Evolutionary conservation across 164 flowering plant genomes (phyloP), one percentile per base, ranked within the genome.

Genomic region (Liriodendron chinense): DNA sequence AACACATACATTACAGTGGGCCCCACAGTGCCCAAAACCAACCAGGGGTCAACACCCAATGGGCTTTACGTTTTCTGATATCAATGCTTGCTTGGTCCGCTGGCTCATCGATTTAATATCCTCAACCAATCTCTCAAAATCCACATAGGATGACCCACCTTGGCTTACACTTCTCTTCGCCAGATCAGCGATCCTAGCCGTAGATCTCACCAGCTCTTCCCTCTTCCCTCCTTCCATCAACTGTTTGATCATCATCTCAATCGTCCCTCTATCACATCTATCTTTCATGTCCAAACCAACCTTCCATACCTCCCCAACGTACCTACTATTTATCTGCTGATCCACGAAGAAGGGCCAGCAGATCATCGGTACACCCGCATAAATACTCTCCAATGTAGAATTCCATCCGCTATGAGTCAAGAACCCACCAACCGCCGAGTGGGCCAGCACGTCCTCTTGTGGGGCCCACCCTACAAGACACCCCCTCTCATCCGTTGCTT

Each of bases 391-490:
- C 70, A 80, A 25, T 18, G 81, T 80, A 24, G 82, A 84, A 23
- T 81, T 81, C 86, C 84, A 77, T 18, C 83, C 84, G 9, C 78
- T 68, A 72, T 81, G 84, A 13, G 84, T 81, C 71, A 81, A 50
- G 47, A 84, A 84, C 50, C 83, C 84, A 0, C 81, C 86, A 2
- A 84, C 76, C 2, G 84, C 72, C 0, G 72, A 76, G 64, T 84
- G 84, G 49, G 65, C 74, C 23, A 81, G 70, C 5, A 83, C 82
- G 28, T 74, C 71, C 57, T 78, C 80, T 53, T 83, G 83, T 24
- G 85, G 82, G 2, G 79, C 78, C 83, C 84, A 84, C 1, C 53
- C 72, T 48, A 84, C 81, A 1, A 82, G 21, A 10, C 24, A 74
- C 68, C 86, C 86, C 20, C 80, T 75, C 69, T 77, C 78, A 61